Evolutionary conservation across 305 asterid species (phyloP), one percentile per base, ranked within the genome.

Genomic region (Ajuga reptans): DNA sequence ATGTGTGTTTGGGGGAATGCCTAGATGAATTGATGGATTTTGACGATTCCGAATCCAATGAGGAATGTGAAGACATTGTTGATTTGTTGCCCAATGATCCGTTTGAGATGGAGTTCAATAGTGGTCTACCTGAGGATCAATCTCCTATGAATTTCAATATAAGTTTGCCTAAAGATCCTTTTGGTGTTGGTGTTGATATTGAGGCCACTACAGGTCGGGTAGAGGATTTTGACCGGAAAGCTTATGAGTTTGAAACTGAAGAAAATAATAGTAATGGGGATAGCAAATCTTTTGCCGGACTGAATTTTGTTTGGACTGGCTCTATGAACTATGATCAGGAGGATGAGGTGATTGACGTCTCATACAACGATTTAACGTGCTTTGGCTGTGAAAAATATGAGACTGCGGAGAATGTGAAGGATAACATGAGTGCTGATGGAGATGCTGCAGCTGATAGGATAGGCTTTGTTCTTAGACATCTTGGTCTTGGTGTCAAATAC

Each of bases 131-230:
- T 4, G 24, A 11, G 5, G 85, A 78, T 70, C 77, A 71, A 11
- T 34, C 36, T 34, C 45, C 10, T 24, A 55, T 77, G 75, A 80
- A 73, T 73, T 45, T 76, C 47, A 51, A 67, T 57, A 10, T 53
- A 5, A 37, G 66, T 72, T 81, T 88, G 79, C 96, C 95, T 2
- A 66, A 1, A 50, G 97, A 90, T 81, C 91, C 90, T 21, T 86
- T 90, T 42, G 91, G 68, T 56, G 87, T 87, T 89, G 87, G 77
- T 57, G 68, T 82, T 36, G 59, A 73, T 50, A 36, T 70, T 7
- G 83, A 68, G 53, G 75, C 85, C 64, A 78, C 81, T 57, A 68
- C 79, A 12, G 82, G 81, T 63, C 82, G 76, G 86, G 64, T 83
- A 8, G 93, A 78, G 73, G 92, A 84, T 66, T 65, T 84, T 72